phyloP scores from a whole-genome alignment of 768 basidiomycete species.

The Psilocybe subaeruginosa region DNA sequence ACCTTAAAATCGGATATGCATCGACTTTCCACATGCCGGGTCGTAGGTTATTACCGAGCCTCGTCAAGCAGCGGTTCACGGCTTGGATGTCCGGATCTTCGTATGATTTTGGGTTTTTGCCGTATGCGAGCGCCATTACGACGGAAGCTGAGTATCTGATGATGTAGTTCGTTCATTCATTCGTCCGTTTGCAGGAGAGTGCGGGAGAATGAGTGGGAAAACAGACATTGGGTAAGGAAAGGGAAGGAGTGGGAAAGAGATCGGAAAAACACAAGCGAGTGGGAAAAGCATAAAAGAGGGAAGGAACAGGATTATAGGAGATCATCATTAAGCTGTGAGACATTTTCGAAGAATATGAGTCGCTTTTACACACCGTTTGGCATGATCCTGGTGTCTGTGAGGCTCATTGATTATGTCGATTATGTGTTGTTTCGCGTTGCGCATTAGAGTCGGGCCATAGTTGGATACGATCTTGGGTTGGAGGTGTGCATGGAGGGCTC shows the following conservation, averaged over 20 bases:
- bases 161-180: neutral
- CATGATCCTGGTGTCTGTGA: conserved; percentile 54
- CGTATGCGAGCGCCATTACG: conserved; percentile 55
- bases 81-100: conserved; percentile 50
- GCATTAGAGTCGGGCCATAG: conserved; percentile 54
- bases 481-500: conserved; percentile 62
- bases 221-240: too few species aligned
- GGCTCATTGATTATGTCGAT: conserved; percentile 47
- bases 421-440: conserved; percentile 44
- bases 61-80: conserved; percentile 47
- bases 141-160: conserved; percentile 51
- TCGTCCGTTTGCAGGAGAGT: too few species aligned
- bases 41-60: conserved; percentile 46
- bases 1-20: conserved; percentile 44
- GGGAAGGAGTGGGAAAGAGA: too few species aligned
- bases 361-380: conserved; percentile 38
- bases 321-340: neutral
- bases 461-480: conserved; percentile 52
- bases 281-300: neutral
- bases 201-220: too few species aligned
- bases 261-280: neutral
- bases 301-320: neutral
- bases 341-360: neutral
- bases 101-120: conserved; percentile 41
- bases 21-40: conserved; percentile 53